Conservation (phyloP, 495 filamentous ascomycete genomes). For the Hypomontagnella monticulosa region DNA sequence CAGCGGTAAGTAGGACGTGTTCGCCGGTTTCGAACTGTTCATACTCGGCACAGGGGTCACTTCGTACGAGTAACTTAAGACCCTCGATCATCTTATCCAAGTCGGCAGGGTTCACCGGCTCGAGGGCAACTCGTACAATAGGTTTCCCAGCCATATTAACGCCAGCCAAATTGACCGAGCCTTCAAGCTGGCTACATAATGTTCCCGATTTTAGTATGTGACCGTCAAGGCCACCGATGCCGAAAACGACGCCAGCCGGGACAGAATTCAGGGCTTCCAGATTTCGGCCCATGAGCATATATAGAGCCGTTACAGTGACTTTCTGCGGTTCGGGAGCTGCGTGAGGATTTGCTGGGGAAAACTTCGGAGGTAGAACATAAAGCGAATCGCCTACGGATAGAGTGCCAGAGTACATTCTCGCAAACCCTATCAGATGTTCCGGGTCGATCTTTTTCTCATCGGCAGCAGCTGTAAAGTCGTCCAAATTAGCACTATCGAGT, state of each 20-base stretch:
- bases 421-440: slow-evolving; percentile 94
- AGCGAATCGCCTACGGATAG: slow-evolving; percentile 88
- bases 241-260: slow-evolving; percentile 93
- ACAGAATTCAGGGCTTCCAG: slow-evolving; percentile 85
- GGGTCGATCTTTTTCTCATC: slow-evolving; percentile 70
- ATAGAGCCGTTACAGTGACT: slow-evolving; percentile 85
- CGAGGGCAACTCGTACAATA: slow-evolving; percentile 94
- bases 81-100: slow-evolving; percentile 93
- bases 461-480: slow-evolving; percentile 58
- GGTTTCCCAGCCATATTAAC: slow-evolving; percentile 79
- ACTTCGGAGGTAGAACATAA: slow-evolving; percentile 92
- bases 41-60: slow-evolving; percentile 95
- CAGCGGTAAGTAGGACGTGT: slow-evolving; percentile 93
- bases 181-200: slow-evolving; percentile 86
- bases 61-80: slow-evolving; percentile 87
- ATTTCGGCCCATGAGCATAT: slow-evolving; percentile 94
- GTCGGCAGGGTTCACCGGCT: slow-evolving; percentile 87
- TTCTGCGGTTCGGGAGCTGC: slow-evolving; percentile 80
- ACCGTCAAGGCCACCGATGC: slow-evolving; percentile 92
- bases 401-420: slow-evolving; percentile 89
- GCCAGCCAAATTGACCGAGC: slow-evolving; percentile 92
- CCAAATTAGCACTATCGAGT: slow-evolving; percentile 54
- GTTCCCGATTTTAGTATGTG: slow-evolving; percentile 95
- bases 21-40: slow-evolving; percentile 93
- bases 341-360: slow-evolving; percentile 81